Base-by-base conservation (phyloP, 768 basidiomycete genomes). In the Naganishia vishniacii region DNA sequence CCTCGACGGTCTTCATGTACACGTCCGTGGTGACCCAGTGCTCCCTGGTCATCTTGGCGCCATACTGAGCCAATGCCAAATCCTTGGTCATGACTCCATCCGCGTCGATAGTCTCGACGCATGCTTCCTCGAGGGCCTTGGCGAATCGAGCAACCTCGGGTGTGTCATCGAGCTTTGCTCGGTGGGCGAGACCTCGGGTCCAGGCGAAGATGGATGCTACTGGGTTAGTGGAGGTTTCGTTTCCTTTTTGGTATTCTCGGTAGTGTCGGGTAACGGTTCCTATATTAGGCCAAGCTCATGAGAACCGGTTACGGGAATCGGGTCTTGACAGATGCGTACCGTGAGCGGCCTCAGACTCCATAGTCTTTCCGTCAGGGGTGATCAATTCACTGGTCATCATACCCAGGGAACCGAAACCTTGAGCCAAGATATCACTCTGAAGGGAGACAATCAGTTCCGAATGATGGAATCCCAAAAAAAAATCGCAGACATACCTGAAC, bases 181-280 rank as follows among this genome's bases (percentile, higher is more conserved):
- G 87, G 80, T 91, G 91, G 60, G 90, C 80, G 44, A 99, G 82
- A 0, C 94, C 94, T 48, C 95, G 86, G 16, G 94, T 98, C 94
- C 94, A 99, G 8, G 94, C 94, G 72, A 93, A 98, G 81, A 99
- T 97, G 62, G 89, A 91, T 47, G 94, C 94, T 70, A 98, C 92
- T 42, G 94, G 93, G 83, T 99, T 99, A 48, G 94, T 99, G 63
- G 89, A 92, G 12, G 94, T 98, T 81, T 98, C 95, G 65, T 87
- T 86, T 56, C 94, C 94, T 81, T 97, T 94, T 79, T 98, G 94
- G 76, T 85, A 87, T 79, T 98, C 94, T 62, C 94, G 87, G 79
- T 93, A 99, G 80, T 98, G 94, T 41, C 94, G 86, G 2, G 93
- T 95, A 63, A 95, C 91, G 18, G 91, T 93, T 26, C 86, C 83